These are phyloP conservation scores for Aspergillus baeticus DNA, from an alignment of 495 filamentous ascomycete species.

Conservation along the genomic window DNA sequence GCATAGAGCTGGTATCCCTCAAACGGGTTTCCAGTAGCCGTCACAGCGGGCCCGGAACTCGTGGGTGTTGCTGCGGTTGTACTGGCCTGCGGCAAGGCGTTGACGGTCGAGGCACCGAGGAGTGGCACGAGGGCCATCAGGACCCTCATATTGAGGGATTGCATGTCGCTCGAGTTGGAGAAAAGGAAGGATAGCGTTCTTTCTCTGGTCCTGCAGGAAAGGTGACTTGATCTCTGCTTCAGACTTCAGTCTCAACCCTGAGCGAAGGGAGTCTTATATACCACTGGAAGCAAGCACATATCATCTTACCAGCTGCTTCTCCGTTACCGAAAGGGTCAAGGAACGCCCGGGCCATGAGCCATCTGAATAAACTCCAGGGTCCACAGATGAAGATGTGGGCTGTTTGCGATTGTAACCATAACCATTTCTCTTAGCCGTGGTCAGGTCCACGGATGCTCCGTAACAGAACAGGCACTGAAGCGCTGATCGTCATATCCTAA, in stretches of 20 bases:
- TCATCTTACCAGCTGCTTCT: not conserved
- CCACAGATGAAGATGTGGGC: not conserved
- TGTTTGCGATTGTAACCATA: not conserved
- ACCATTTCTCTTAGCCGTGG: not conserved
- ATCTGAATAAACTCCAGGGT: slow-evolving; percentile 3
- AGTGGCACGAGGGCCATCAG: slow-evolving; percentile 13
- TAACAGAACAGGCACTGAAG: slow-evolving; percentile 14
- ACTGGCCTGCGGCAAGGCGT: slow-evolving; percentile 19
- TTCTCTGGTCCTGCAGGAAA: slow-evolving; percentile 2
- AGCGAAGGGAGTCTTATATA: slow-evolving; percentile 1
- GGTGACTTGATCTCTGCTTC: not conserved
- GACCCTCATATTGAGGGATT: slow-evolving; percentile 13
- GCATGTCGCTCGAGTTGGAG: slow-evolving; percentile 3
- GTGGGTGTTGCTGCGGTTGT: slow-evolving; percentile 4
- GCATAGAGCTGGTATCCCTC: slow-evolving; percentile 51
- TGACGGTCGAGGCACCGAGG: slow-evolving; percentile 7
- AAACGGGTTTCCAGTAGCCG: slow-evolving; percentile 45
- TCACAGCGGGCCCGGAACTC: slow-evolving; percentile 21
- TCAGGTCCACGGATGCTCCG: slow-evolving; percentile 9
- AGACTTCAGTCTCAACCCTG: not conserved
- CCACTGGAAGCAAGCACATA: not conserved
- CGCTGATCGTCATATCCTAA: slow-evolving; percentile 15
- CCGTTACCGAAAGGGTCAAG: slow-evolving; percentile 9
- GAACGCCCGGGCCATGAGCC: not conserved
- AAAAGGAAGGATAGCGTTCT: not conserved